Percentiles rank a stretch among this genome's conserved stretches.
phyloP scores from a whole-genome alignment of 2,329 filamentous ascomycete species.

The Microdochium trichocladiopsis region DNA sequence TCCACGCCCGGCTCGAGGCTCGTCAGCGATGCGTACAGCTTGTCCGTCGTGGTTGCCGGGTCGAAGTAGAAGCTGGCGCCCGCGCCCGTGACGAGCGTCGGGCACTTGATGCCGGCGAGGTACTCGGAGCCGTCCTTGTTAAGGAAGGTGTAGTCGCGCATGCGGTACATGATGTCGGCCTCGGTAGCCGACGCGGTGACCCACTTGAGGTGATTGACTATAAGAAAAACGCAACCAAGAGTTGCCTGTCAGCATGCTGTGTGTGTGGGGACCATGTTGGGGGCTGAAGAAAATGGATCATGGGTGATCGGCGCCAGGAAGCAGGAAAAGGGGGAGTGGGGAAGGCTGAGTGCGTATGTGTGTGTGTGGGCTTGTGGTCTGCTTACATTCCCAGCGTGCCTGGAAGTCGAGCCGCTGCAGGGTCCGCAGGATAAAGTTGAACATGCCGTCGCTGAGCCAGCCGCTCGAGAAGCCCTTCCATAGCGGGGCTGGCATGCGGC shows the following conservation, averaged over 20 bases:
- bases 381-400: slow-evolving; percentile 9
- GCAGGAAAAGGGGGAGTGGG: background rate
- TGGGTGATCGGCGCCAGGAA: background rate
- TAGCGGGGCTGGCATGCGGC: slow-evolving; percentile 14
- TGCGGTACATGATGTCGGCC: slow-evolving; percentile 13
- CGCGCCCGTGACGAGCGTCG: slow-evolving; percentile 1
- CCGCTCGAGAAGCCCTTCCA: slow-evolving; percentile 15
- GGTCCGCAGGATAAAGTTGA: slow-evolving; percentile 13
- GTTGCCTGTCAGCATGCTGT: background rate
- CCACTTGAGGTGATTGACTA: background rate
- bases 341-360: background rate
- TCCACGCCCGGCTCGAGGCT: slow-evolving; percentile 1
- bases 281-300: background rate
- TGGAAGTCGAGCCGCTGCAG: slow-evolving; percentile 5
- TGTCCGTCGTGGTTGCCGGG: background rate
- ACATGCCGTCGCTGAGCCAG: slow-evolving; percentile 17
- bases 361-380: background rate
- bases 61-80: background rate
- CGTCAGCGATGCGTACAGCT: background rate
- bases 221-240: background rate
- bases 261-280: background rate
- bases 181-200: background rate
- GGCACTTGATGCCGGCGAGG: background rate
- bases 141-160: slow-evolving; percentile 8
- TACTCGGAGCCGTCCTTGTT: slow-evolving; percentile 1